Percentiles rank a stretch among this genome's conserved stretches.
Evolutionary conservation across 495 filamentous ascomycete species (phyloP).

Genomic region (Ramalina intermedia): DNA sequence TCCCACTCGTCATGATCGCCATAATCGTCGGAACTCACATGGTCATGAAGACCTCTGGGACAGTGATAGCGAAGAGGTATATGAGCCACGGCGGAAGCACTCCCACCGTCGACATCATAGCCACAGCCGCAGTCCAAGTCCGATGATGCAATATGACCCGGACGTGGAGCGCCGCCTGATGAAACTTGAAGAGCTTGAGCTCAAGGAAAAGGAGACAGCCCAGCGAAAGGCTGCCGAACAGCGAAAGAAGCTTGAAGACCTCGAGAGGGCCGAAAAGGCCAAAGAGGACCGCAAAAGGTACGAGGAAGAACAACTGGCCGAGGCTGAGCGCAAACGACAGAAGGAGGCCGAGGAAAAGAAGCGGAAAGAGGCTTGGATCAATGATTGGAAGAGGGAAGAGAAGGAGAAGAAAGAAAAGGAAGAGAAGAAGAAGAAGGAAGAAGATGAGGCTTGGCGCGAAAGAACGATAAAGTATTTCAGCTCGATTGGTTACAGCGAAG

Average conservation of each 20-base stretch:
- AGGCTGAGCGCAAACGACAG: constrained; percentile 1
- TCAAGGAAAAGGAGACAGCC: constrained; percentile 7
- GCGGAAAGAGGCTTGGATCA: constrained; percentile 4
- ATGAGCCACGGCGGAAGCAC: neutral
- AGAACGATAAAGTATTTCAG: constrained; percentile 8
- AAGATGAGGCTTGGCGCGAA: constrained; percentile 8
- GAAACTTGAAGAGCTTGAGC: constrained; percentile 13
- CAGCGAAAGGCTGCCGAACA: constrained; percentile 10
- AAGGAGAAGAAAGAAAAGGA: constrained; percentile 12
- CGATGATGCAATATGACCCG: constrained; percentile 4
- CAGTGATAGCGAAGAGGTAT: constrained; percentile 9
- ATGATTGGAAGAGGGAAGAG: constrained; percentile 10
- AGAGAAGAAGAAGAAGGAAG: constrained; percentile 13
- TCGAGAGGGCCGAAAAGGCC: constrained; percentile 8
- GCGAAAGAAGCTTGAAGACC: constrained; percentile 1
- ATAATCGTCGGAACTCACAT: constrained; percentile 5
- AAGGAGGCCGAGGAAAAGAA: constrained; percentile 2
- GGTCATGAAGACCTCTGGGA: constrained; percentile 6
- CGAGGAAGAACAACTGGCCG: constrained; percentile 8
- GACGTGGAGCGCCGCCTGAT: constrained; percentile 9
- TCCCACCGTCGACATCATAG: neutral
- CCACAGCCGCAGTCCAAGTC: constrained; percentile 8
- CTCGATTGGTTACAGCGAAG: constrained; percentile 10
- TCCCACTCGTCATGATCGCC: neutral
- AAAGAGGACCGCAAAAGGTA: constrained; percentile 13